A percentile compares a stretch with the other conserved stretches of the same genome.
These are phyloP conservation scores for Alopecurus myosuroides DNA, from an alignment of 176 grass and related monocot species.

Conservation along the genomic window DNA sequence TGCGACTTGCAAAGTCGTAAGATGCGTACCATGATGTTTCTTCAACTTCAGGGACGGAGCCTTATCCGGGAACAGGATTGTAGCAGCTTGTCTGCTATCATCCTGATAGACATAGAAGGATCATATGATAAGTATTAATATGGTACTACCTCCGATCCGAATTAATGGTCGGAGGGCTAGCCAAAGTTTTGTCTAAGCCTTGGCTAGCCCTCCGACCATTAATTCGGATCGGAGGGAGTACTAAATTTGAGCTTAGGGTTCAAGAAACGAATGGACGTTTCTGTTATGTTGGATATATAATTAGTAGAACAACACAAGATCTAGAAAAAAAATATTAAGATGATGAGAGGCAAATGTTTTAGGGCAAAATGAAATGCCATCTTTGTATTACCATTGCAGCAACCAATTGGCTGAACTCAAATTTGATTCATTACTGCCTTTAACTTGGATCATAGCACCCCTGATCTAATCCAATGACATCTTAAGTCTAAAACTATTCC, in stretches of 20 bases:
- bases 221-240: too few species aligned
- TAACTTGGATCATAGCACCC: neutral
- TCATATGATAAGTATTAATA: neutral
- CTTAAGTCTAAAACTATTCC: neutral
- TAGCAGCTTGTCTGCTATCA: constrained; percentile 85
- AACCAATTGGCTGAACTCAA: neutral
- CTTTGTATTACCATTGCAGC: constrained; percentile 1
- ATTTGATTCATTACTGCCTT: neutral
- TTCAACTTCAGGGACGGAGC: constrained; percentile 57
- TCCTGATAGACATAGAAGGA: constrained; percentile 44
- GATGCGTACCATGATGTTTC: constrained; percentile 86
- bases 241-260: neutral
- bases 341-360: neutral
- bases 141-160: too few species aligned
- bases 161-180: too few species aligned
- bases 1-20: neutral
- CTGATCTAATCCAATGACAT: neutral
- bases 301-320: neutral
- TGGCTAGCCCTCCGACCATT: too few species aligned
- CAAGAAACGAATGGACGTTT: neutral
- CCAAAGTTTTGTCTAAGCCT: too few species aligned
- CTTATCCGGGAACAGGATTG: constrained; percentile 68
- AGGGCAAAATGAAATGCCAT: neutral
- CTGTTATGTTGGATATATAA: neutral
- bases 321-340: constrained; percentile 11